Evolutionary conservation across 177 flowering plant genomes (phyloP).

Genomic region (Vitis hybrid): DNA sequence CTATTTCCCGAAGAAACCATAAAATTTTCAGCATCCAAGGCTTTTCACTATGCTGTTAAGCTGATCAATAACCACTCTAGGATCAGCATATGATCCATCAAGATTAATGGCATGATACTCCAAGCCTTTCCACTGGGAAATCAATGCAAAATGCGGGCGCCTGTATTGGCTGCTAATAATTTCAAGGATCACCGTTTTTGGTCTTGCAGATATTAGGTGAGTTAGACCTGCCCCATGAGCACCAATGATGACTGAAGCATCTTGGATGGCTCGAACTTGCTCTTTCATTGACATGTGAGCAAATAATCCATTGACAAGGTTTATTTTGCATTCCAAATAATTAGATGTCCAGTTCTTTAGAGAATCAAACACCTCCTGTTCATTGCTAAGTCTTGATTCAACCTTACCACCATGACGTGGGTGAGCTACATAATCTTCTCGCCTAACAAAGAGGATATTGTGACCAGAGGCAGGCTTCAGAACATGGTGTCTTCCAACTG

Average conservation of each 20-base stretch:
- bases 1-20: background rate
- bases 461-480: slow-evolving; percentile 36
- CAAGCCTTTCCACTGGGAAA: slow-evolving; percentile 89
- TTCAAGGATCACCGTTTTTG: slow-evolving; percentile 73
- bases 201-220: slow-evolving; percentile 74
- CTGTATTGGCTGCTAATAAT: slow-evolving; percentile 69
- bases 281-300: slow-evolving; percentile 96
- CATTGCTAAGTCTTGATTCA: slow-evolving; percentile 86
- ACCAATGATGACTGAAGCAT: slow-evolving; percentile 88
- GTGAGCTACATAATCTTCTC: slow-evolving; percentile 96
- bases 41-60: slow-evolving; percentile 54
- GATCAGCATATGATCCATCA: slow-evolving; percentile 62
- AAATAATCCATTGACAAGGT: slow-evolving; percentile 83
- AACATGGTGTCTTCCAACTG: slow-evolving; percentile 36
- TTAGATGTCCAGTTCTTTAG: slow-evolving; percentile 55
- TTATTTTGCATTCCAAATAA: slow-evolving; percentile 50
- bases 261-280: slow-evolving; percentile 83
- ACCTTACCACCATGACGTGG: slow-evolving; percentile 89
- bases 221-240: slow-evolving; percentile 99
- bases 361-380: slow-evolving; percentile 79
- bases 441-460: slow-evolving; percentile 80
- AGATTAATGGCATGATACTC: slow-evolving; percentile 79
- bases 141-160: slow-evolving; percentile 85
- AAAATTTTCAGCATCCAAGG: slow-evolving; percentile 55
- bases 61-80: slow-evolving; percentile 47